Evolutionary conservation across 2,329 filamentous ascomycete species (phyloP), one percentile per base, ranked within the genome.

Genomic region (Blastomyces parvus): DNA sequence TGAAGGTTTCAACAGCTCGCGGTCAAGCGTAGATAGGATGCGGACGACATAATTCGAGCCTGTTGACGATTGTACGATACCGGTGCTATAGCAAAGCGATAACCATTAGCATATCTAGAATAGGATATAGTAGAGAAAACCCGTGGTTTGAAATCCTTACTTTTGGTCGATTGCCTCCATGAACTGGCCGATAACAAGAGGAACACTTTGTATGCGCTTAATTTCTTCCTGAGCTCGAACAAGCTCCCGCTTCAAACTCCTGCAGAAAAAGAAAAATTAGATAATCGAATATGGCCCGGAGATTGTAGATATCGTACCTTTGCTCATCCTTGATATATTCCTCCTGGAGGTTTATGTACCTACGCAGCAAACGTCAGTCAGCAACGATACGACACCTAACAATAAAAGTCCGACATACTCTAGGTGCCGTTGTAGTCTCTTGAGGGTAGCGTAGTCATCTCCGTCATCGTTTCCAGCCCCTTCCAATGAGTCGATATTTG

Each of bases 271-370:
- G n/a, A n/a, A n/a, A n/a, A n/a, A n/a, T 44, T 38, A 63, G 60
- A 69, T 53, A 72, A 55, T 22, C 8, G 62, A 55, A 57, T 62
- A 66, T 42, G 66, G 36, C 13, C 5, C 59, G 52, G 52, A 60
- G 14, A 13, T 19, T 30, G 50, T 11, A 36, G 27, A 33, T 50
- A 27, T 25, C 30, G 62, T 55, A 89, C 88, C 90, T 88, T 81
- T 99, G 94, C 83, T 99, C 94, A 86, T 99, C 94, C 82, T 99
- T 99, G 86, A 99, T 99, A 79, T 99, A 99, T 77, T 99, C 94
- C 79, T 99, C 94, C 80, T 99, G 94, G 71, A 99, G 84, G 79
- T 97, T 91, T 76, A 97, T 96, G 78, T 96, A 90, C 77, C 88
- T 91, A 70, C 25, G 67, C 63, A 67, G 65, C 48, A 53, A 36